Evolutionary conservation across 2,329 filamentous ascomycete genomes (phyloP), one percentile per base, ranked within the genome.

Genomic region (Colletotrichum cordylinicola): DNA sequence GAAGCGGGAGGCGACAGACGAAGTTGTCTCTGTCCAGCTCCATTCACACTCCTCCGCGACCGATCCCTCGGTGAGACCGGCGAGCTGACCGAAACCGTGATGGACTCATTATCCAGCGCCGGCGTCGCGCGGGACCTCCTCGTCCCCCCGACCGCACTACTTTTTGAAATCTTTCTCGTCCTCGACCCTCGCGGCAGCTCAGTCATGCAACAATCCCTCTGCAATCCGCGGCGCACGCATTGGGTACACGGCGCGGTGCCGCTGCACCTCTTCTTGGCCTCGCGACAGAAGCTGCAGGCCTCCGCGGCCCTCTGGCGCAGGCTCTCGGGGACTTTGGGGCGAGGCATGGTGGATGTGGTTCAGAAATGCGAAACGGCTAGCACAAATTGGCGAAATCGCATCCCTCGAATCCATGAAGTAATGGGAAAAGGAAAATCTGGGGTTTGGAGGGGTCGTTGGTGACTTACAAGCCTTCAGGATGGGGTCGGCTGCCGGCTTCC

Each of bases 241-340:
- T 87, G 86, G 0, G 84, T 83, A 77, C 89, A 90, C 2, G 88
- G 89, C 4, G 86, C 86, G 1, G 83, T 84, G 13, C 87, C 88
- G 71, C 86, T 87, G 79, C 88, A 90, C 77, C 87, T 82, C 80
- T 89, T 90, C 81, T 90, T 90, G 10, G 88, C 86, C n/a, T 84
- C 82, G 33, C 88, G 85, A 77, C 88, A 90, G 8, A 85, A 80
- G 65, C 84, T 83, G 77, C 89, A 90, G 12, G 89, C 88, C 76
- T 88, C 86, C 24, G 84, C 85, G 15, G 87, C 87, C 55, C 89
- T 85, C 72, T 87, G 85, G 6, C 89, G 86, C 75, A 89, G 86
- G 64, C 86, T 85, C 2, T 87, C 87, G 21, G 84, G 85, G 29
- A 90, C 87, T 78, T 87, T 89, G 13, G 88, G 88, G 29, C 89